A percentile compares a stretch with the other conserved stretches of the same genome.
These are phyloP conservation scores for Scorias spongiosa DNA, from an alignment of 2,329 filamentous ascomycete species.

Conservation along the genomic window DNA sequence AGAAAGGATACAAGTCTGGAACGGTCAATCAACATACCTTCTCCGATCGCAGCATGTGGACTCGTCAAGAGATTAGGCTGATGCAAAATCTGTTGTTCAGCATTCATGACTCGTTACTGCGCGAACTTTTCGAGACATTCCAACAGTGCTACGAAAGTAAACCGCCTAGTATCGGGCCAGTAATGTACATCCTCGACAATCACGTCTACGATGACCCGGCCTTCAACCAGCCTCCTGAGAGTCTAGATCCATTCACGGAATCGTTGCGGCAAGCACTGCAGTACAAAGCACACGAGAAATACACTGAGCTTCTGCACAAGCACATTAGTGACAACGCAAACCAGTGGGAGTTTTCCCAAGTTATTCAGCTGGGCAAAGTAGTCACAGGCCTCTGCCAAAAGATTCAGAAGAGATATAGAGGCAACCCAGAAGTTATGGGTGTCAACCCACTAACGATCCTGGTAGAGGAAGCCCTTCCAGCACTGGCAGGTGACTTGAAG, in stretches of 20 bases:
- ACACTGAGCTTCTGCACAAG: slow-evolving; percentile 61
- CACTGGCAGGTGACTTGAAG: slow-evolving; percentile 76
- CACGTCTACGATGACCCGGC: slow-evolving; percentile 67
- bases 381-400: slow-evolving; percentile 75
- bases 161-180: slow-evolving; percentile 60
- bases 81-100: slow-evolving; percentile 63
- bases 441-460: slow-evolving; percentile 54
- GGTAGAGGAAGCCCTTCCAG: slow-evolving; percentile 70
- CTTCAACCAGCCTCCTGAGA: slow-evolving; percentile 56
- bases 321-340: slow-evolving; percentile 67
- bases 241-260: slow-evolving; percentile 55
- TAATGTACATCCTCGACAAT: slow-evolving; percentile 66
- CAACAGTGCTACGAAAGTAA: slow-evolving; percentile 84
- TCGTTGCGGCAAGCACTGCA: slow-evolving; percentile 59
- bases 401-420: slow-evolving; percentile 83
- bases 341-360: slow-evolving; percentile 80
- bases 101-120: slow-evolving; percentile 66
- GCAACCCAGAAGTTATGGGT: slow-evolving; percentile 76
- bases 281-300: slow-evolving; percentile 62
- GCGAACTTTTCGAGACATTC: slow-evolving; percentile 77
- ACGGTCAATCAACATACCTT: slow-evolving; percentile 30
- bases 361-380: slow-evolving; percentile 74
- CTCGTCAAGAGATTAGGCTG: slow-evolving; percentile 31
- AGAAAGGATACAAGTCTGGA: slow-evolving; percentile 43
- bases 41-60: slow-evolving; percentile 36